Evolutionary conservation across 1,139 yeast genomes (phyloP).

Genomic region (Zygotorulaspora mrakii): DNA sequence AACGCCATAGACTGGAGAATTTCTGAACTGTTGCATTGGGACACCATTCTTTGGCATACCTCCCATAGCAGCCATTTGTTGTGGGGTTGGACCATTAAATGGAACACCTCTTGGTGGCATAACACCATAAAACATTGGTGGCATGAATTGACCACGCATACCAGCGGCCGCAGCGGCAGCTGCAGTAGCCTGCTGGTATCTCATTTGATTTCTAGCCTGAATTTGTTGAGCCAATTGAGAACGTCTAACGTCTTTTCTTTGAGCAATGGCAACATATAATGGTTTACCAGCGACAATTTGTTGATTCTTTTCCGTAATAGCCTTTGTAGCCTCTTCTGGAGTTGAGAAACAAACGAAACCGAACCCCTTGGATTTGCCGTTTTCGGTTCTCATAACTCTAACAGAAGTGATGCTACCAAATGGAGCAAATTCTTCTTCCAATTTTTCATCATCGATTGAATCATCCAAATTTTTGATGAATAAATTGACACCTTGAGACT

Average conservation of each 20-base stretch:
- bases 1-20: conserved; percentile 81
- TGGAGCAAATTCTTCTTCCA: conserved; percentile 88
- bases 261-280: conserved; percentile 97
- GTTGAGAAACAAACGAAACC: conserved; percentile 98
- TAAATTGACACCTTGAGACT: conserved; percentile 97
- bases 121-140: conserved; percentile 81
- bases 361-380: conserved; percentile 95
- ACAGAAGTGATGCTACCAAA: conserved; percentile 96
- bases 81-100: conserved; percentile 85
- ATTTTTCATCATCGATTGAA: conserved; percentile 82
- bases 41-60: conserved; percentile 64
- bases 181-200: conserved; percentile 86
- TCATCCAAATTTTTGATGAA: conserved; percentile 97
- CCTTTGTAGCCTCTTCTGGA: conserved; percentile 99
- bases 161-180: conserved; percentile 55
- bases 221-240: conserved; percentile 96
- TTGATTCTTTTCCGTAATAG: conserved; percentile 98
- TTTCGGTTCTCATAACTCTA: conserved; percentile 92
- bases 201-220: conserved; percentile 97
- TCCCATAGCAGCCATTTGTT: conserved; percentile 55
- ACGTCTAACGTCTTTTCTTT: conserved; percentile 97
- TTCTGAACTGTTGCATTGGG: conserved; percentile 49
- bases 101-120: conserved; percentile 89
- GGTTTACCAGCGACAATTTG: conserved; percentile 95
- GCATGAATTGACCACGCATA: conserved; percentile 92